A percentile compares a stretch with the other conserved stretches of the same genome.
Evolutionary conservation across 805 yeast genomes (phyloP).

Genomic region (Huiozyma naganishii): DNA sequence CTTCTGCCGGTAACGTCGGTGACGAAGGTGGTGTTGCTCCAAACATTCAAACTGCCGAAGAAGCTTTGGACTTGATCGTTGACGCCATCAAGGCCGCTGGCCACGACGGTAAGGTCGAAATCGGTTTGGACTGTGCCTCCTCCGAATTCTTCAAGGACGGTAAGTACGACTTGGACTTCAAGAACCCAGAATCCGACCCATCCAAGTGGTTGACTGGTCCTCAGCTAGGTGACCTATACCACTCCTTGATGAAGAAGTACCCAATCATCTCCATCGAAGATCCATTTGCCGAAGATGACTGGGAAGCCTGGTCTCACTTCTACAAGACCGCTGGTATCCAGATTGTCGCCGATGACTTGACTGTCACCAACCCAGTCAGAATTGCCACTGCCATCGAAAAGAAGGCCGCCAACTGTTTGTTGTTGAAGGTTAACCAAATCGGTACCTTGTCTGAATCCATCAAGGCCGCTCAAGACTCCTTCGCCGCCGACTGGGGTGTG

Average conservation of each 20-base stretch:
- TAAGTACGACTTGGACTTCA: slow-evolving; percentile 95
- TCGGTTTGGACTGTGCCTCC: slow-evolving; percentile 94
- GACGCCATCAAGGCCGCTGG: slow-evolving; percentile 90
- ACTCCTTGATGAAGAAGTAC: slow-evolving; percentile 69
- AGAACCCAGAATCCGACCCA: slow-evolving; percentile 87
- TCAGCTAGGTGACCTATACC: slow-evolving; percentile 80
- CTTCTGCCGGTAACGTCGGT: slow-evolving; percentile 99
- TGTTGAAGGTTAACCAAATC: slow-evolving; percentile 97
- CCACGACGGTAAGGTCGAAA: slow-evolving; percentile 83
- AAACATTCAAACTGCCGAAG: slow-evolving; percentile 86
- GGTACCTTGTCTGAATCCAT: slow-evolving; percentile 95
- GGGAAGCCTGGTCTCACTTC: slow-evolving; percentile 96
- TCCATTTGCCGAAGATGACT: slow-evolving; percentile 99
- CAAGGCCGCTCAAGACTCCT: slow-evolving; percentile 92
- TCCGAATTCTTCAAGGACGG: slow-evolving; percentile 97
- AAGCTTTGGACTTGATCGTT: slow-evolving; percentile 90
- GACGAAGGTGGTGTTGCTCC: slow-evolving; percentile 99
- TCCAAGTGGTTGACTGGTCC: slow-evolving; percentile 86
- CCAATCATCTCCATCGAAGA: slow-evolving; percentile 98
- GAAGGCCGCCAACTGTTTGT: slow-evolving; percentile 90
- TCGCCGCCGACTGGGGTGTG: slow-evolving; percentile 97
- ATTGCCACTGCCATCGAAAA: slow-evolving; percentile 91
- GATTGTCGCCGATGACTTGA: slow-evolving; percentile 96
- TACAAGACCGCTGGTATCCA: slow-evolving; percentile 66
- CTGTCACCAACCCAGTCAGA: slow-evolving; percentile 95